A percentile compares a stretch with the other conserved stretches of the same genome.
phyloP scores from a whole-genome alignment of 345 rosid genomes.

The Clausena lansium region DNA sequence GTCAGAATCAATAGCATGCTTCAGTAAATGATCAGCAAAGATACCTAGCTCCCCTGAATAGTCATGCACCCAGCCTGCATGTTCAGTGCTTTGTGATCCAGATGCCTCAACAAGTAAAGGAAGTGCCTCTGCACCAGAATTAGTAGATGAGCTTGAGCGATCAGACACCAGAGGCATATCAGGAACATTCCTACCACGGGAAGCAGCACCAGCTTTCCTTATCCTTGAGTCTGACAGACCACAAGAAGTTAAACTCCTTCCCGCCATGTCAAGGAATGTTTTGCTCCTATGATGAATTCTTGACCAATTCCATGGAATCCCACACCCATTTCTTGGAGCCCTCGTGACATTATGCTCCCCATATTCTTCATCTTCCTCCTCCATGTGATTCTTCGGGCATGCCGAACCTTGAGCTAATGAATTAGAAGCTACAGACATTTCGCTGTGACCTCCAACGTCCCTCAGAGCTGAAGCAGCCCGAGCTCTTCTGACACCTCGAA shows the following conservation, averaged over 20 bases:
- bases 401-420: constrained; percentile 49
- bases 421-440: constrained; percentile 83
- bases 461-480: constrained; percentile 37
- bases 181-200: constrained; percentile 52
- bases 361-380: constrained; percentile 46
- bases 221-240: constrained; percentile 74
- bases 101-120: constrained; percentile 71
- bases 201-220: constrained; percentile 49
- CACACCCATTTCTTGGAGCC: constrained; percentile 88
- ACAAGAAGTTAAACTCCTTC: constrained; percentile 84
- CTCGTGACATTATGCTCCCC: constrained; percentile 48
- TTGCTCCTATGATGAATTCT: constrained; percentile 85
- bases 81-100: constrained; percentile 62
- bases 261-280: constrained; percentile 85
- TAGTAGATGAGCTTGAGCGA: constrained; percentile 51
- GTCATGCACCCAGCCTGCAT: constrained; percentile 82
- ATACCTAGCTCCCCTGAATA: constrained; percentile 94
- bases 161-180: constrained; percentile 62
- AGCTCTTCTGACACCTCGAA: constrained; percentile 58
- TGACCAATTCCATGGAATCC: constrained; percentile 98
- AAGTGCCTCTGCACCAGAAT: constrained; percentile 55
- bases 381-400: constrained; percentile 34
- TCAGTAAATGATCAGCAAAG: constrained; percentile 75
- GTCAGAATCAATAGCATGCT: constrained; percentile 62
- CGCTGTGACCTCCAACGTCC: constrained; percentile 57